A percentile compares a stretch with the other conserved stretches of the same genome.
Conservation (phyloP, 106 monocot species). For the Allium fistulosum region DNA sequence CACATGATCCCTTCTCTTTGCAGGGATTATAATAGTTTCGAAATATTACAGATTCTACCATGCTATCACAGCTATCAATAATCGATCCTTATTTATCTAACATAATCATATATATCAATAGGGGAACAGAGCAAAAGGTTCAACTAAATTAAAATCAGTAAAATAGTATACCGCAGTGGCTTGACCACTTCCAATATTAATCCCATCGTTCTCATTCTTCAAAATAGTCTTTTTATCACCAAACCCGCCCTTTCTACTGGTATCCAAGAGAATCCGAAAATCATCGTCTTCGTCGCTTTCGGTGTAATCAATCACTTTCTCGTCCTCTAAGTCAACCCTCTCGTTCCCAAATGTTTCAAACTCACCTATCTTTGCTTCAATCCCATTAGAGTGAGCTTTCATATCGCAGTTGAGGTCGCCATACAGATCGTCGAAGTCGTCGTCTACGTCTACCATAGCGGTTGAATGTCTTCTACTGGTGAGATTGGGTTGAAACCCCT, state of each 20-base stretch:
- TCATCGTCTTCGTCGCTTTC: slow-evolving; percentile 37
- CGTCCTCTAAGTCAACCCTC: slow-evolving; percentile 5
- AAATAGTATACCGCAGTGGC: too few species aligned
- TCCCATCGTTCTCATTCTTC: too few species aligned
- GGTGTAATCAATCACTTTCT: neutral
- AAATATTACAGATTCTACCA: too few species aligned
- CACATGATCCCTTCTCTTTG: too few species aligned
- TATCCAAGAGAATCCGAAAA: slow-evolving; percentile 34
- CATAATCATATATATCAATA: too few species aligned
- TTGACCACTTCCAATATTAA: too few species aligned
- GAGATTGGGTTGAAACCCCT: slow-evolving; percentile 4
- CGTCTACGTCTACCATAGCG: slow-evolving; percentile 22
- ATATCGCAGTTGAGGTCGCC: slow-evolving; percentile 27
- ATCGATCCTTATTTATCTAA: neutral
- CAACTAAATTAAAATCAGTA: too few species aligned
- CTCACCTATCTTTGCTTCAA: slow-evolving; percentile 1
- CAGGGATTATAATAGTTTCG: too few species aligned
- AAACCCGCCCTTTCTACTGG: neutral
- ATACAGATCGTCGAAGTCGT: slow-evolving; percentile 55
- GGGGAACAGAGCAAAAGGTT: too few species aligned
- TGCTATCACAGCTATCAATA: neutral
- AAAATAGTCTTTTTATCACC: slow-evolving; percentile 8
- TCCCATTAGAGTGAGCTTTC: neutral
- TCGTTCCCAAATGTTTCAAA: slow-evolving; percentile 4
- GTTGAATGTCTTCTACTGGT: neutral